Conservation (phyloP, 2,329 filamentous ascomycete species). For the Phyllosticta citriasiana region DNA sequence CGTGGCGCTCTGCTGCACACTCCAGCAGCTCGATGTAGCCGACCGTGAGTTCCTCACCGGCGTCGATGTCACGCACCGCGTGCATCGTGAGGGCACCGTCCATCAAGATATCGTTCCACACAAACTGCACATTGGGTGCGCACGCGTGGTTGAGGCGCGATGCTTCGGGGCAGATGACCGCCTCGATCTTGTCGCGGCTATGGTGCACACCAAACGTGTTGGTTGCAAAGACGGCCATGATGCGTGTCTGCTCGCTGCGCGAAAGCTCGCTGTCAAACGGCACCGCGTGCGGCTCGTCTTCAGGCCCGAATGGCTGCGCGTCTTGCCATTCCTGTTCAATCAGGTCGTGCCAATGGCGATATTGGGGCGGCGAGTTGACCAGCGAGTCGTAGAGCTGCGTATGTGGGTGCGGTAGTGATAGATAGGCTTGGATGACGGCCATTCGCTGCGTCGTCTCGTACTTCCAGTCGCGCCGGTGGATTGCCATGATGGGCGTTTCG, state of each 20-base stretch:
- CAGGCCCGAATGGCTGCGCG: not conserved
- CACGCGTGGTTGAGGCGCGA: conserved; percentile 4
- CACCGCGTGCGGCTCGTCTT: not conserved
- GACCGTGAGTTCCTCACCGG: conserved; percentile 29
- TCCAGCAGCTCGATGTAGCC: conserved; percentile 28
- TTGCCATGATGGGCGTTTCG: conserved; percentile 28
- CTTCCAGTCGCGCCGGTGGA: not conserved
- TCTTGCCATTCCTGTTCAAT: not conserved
- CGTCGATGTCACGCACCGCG: conserved; percentile 22
- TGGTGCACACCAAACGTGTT: not conserved
- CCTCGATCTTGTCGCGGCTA: not conserved
- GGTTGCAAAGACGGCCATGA: not conserved
- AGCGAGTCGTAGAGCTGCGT: not conserved
- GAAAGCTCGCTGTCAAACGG: not conserved
- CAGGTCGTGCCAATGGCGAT: not conserved
- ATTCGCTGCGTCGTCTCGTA: not conserved
- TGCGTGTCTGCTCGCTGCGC: not conserved
- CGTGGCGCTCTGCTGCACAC: conserved; percentile 20
- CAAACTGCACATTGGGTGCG: conserved; percentile 23
- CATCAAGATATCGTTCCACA: conserved; percentile 22
- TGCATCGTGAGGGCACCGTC: conserved; percentile 23
- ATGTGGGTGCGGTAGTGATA: not conserved
- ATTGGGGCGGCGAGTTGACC: not conserved
- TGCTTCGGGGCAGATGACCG: not conserved
- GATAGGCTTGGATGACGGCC: not conserved